Evolutionary conservation across 352 stramenopile species (phyloP).

Genomic region (Bremia lactucae): DNA sequence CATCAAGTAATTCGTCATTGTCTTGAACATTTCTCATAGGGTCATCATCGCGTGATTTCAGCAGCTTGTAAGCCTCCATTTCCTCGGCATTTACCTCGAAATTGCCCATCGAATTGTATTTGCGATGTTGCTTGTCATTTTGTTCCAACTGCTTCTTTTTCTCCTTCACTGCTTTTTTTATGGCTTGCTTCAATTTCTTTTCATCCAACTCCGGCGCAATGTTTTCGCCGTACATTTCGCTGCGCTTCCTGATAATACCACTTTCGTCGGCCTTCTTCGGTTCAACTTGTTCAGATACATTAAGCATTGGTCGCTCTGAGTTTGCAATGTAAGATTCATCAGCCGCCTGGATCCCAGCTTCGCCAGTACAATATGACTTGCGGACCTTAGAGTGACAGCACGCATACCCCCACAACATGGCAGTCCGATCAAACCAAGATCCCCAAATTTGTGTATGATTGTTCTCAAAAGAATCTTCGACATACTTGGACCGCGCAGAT

Average conservation of each 20-base stretch:
- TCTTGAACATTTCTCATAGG: slow-evolving; percentile 90
- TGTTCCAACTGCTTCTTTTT: slow-evolving; percentile 35
- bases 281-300: slow-evolving; percentile 15
- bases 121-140: slow-evolving; percentile 85
- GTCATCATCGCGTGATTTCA: slow-evolving; percentile 83
- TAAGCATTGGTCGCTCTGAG: slow-evolving; percentile 42
- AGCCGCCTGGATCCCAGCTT: slow-evolving; percentile 85
- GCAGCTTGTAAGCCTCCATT: slow-evolving; percentile 93
- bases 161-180: slow-evolving; percentile 67
- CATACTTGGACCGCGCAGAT: slow-evolving; percentile 93
- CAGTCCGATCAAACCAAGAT: slow-evolving; percentile 93
- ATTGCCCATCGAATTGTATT: slow-evolving; percentile 90
- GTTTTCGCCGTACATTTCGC: slow-evolving; percentile 87
- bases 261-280: slow-evolving; percentile 7
- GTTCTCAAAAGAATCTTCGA: slow-evolving; percentile 93
- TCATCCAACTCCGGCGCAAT: slow-evolving; percentile 58
- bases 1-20: slow-evolving; percentile 37
- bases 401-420: slow-evolving; percentile 94
- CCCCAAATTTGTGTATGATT: slow-evolving; percentile 97
- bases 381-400: slow-evolving; percentile 93
- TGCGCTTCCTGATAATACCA: slow-evolving; percentile 45
- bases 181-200: slow-evolving; percentile 78
- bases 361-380: slow-evolving; percentile 94
- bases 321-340: slow-evolving; percentile 63
- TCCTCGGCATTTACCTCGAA: slow-evolving; percentile 90